These are phyloP conservation scores for Herpetospermum pedunculosum DNA, from an alignment of 306 rosid species.

Conservation along the genomic window DNA sequence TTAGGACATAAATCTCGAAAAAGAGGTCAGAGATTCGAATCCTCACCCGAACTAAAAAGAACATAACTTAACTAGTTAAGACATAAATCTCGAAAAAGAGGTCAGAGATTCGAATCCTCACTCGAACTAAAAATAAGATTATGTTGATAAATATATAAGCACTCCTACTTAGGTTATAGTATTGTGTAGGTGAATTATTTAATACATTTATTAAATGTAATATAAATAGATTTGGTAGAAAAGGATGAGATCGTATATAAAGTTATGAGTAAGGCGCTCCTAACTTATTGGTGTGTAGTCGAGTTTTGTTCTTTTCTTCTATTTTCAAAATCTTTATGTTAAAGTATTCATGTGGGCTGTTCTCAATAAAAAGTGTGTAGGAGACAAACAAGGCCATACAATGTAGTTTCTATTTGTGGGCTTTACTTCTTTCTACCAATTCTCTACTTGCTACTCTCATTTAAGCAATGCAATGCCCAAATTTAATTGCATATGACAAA, in stretches of 20 bases:
- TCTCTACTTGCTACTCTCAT: neutral
- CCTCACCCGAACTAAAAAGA: no score
- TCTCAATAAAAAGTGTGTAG: neutral
- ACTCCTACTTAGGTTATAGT: no score
- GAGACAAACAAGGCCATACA: conserved; percentile 8
- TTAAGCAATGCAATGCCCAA: neutral
- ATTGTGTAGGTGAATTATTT: no score
- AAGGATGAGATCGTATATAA: neutral
- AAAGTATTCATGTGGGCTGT: conserved; percentile 1
- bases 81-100: no score
- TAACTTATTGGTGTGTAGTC: neutral
- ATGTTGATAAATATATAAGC: no score
- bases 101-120: no score
- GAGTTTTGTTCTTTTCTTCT: neutral
- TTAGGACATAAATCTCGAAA: no score
- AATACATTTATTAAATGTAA: no score
- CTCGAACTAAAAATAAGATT: no score
- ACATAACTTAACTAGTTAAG: no score
- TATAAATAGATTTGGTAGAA: no score
- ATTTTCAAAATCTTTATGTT: neutral
- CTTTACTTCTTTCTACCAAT: conserved; percentile 4
- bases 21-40: no score
- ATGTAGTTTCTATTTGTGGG: conserved; percentile 8
- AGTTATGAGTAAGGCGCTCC: neutral
- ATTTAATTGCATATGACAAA: conserved; percentile 1